phyloP scores from a whole-genome alignment of 495 filamentous ascomycete genomes.

The Parmelia sp. region DNA sequence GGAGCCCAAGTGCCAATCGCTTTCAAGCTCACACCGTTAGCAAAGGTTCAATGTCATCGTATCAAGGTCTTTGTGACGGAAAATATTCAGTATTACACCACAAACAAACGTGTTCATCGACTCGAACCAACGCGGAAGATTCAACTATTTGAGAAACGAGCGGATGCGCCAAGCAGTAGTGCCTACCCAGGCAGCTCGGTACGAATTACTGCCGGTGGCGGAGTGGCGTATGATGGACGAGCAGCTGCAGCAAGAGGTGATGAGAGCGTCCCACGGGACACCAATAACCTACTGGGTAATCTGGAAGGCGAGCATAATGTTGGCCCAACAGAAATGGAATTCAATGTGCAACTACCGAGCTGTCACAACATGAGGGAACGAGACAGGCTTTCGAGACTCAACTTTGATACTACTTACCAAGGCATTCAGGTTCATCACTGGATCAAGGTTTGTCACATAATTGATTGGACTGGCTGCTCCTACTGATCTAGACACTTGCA shows the following conservation, averaged over 20 bases:
- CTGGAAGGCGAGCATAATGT: conserved; percentile 58
- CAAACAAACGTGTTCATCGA: conserved; percentile 79
- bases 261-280: conserved; percentile 47
- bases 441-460: conserved; percentile 75
- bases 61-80: conserved; percentile 95
- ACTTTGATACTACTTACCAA: conserved; percentile 93
- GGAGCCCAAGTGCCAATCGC: conserved; percentile 92
- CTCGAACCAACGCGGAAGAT: conserved; percentile 82
- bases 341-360: conserved; percentile 89
- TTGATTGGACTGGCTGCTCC: neutral
- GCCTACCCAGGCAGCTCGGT: conserved; percentile 75
- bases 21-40: conserved; percentile 92
- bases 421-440: conserved; percentile 97
- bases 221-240: conserved; percentile 59
- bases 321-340: conserved; percentile 94
- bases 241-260: conserved; percentile 54
- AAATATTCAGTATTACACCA: conserved; percentile 88
- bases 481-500: conserved; percentile 37
- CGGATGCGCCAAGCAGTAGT: conserved; percentile 70
- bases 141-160: conserved; percentile 81
- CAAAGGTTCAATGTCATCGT: conserved; percentile 93
- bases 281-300: conserved; percentile 75
- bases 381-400: conserved; percentile 64
- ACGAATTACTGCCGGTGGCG: conserved; percentile 73
- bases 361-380: conserved; percentile 79